Percentiles rank a stretch among this genome's conserved stretches.
These are phyloP conservation scores for Zopfia rhizophila DNA, from an alignment of 2,329 filamentous ascomycete genomes.

Conservation along the genomic window DNA sequence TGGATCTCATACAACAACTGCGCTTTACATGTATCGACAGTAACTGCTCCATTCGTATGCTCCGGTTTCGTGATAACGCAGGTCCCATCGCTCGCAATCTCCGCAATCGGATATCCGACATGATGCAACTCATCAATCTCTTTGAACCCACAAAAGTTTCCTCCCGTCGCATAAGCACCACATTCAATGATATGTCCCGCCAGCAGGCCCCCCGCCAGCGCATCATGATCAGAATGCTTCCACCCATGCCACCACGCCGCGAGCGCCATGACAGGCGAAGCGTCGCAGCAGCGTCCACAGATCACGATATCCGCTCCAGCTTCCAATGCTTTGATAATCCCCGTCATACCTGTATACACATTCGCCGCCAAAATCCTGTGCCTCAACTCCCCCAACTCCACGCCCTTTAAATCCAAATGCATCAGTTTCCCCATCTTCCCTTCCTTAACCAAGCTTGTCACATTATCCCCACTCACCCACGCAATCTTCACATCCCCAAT, in stretches of 20 bases:
- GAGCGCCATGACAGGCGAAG: constrained; percentile 58
- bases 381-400: constrained; percentile 12
- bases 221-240: constrained; percentile 57
- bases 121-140: constrained; percentile 19
- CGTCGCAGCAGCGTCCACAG: constrained; percentile 25
- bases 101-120: constrained; percentile 27
- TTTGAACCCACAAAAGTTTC: constrained; percentile 61
- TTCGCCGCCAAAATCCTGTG: constrained; percentile 51
- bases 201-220: constrained; percentile 60
- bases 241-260: constrained; percentile 66
- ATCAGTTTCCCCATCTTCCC: constrained; percentile 21
- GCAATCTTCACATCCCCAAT: constrained; percentile 45
- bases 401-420: constrained; percentile 25
- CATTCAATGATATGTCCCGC: constrained; percentile 67
- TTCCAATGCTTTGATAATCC: constrained; percentile 18
- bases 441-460: constrained; percentile 21
- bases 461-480: constrained; percentile 56
- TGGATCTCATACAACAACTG: constrained; percentile 31
- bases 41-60: constrained; percentile 23
- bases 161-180: constrained; percentile 61
- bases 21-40: constrained; percentile 23
- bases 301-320: constrained; percentile 31
- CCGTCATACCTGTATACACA: constrained; percentile 60
- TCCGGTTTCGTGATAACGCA: constrained; percentile 25
- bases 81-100: constrained; percentile 21